Evolutionary conservation across 2,329 filamentous ascomycete species (phyloP), one percentile per base, ranked within the genome.

Genomic region (Onygenales sp.): DNA sequence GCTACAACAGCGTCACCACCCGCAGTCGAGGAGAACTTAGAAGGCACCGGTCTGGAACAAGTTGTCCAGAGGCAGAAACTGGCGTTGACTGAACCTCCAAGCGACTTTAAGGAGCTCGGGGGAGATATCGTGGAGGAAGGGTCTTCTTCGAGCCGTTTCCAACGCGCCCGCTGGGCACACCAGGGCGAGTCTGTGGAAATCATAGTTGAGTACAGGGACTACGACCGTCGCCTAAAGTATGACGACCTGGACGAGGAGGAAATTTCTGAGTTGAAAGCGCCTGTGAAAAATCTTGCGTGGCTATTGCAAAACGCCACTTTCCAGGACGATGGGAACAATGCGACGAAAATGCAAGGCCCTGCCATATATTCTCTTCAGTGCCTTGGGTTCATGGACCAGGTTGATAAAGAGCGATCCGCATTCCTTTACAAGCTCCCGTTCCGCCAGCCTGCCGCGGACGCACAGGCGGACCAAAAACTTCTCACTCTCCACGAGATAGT

Each of bases 291-390:
- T 43, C 56, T 65, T 2, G 63, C 63, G 10, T 65, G 63, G 63
- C 56, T 65, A 9, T 54, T 65, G 8, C 59, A 64, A 45, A 65
- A 59, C 52, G 56, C 61, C 10, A 60, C 63, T 10, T 65, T 65
- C 42, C 42, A 54, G 7, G 51, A 54, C 32, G 48, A 8, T 2
- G 58, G 51, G 6, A 49, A 51, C 17, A 38, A 14, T 5, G 51
- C 38, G 10, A 13, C 33, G 1, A 51, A 58, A 2, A 50, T 53
- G 3, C 55, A 62, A 14, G 61, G 65, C 38, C 63, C 62, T 1
- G 59, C 56, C 14, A 65, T 66, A n/a, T 65, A 64, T 54, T 59
- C 63, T 4, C 56, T 64, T 21, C 57, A 63, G 47, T 64, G 63
- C 43, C 53, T 65, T 36, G 63, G 63, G 0, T 65, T 61, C 32